These are phyloP conservation scores for Aspergillus awamori DNA, from an alignment of 2,329 filamentous ascomycete species.

Conservation along the genomic window DNA sequence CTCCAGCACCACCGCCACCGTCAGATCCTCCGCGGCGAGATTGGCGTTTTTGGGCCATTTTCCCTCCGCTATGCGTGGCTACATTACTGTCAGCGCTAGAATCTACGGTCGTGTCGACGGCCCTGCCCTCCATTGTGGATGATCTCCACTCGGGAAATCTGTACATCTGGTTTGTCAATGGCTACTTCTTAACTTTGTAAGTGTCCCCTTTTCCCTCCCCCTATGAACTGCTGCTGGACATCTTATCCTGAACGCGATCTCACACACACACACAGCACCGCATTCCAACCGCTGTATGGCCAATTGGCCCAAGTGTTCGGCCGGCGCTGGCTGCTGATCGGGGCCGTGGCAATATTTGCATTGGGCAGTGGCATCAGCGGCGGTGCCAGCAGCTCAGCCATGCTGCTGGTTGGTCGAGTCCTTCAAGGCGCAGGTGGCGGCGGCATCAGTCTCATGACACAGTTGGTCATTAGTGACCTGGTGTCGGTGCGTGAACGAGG, in stretches of 20 bases:
- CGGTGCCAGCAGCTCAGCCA: constrained; percentile 46
- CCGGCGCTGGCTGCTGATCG: constrained; percentile 47
- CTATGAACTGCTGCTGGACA: no score
- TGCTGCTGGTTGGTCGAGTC: constrained; percentile 58
- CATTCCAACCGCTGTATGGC: constrained; percentile 52
- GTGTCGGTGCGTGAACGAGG: constrained; percentile 44
- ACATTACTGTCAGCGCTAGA: constrained; percentile 34
- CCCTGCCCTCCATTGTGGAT: constrained; percentile 42
- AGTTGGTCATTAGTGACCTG: constrained; percentile 53
- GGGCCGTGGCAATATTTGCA: constrained; percentile 50
- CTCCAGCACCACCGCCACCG: no score
- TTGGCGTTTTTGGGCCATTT: background rate
- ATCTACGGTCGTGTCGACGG: constrained; percentile 44
- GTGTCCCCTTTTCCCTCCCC: no score
- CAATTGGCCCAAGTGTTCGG: constrained; percentile 58
- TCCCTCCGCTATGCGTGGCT: background rate
- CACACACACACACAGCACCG: background rate
- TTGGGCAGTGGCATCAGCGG: constrained; percentile 59
- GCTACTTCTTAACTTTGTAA: background rate
- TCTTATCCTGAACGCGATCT: no score
- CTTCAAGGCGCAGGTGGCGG: constrained; percentile 58
- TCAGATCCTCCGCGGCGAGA: no score
- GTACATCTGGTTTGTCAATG: background rate
- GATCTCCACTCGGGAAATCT: constrained; percentile 34
- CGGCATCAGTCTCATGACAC: constrained; percentile 46